Evolutionary conservation across 768 basidiomycete species (phyloP), one percentile per base, ranked within the genome.

Genomic region (Ramaria rubella): DNA sequence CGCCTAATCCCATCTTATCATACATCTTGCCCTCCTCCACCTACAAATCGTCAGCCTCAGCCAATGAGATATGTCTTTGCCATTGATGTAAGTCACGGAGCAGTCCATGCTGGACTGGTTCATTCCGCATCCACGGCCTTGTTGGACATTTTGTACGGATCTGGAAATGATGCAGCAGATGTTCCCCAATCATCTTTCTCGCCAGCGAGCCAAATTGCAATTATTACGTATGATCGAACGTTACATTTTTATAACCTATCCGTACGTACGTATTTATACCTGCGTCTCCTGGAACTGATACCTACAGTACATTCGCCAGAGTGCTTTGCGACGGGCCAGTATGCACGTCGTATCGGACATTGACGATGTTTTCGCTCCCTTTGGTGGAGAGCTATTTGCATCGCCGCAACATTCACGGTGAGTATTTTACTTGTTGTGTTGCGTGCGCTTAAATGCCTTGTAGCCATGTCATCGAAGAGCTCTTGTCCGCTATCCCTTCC

Each of bases 161-260:
- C 71, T 23, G 19, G 21, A 34, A 48, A 11, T 48, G 21, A 71
- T 65, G 31, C 73, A 73, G 14, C 48, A 69, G 34, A 61, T 53
- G 3, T 65, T 75, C 21, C 27, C 6, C 9, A 72, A 76, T 9
- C 65, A 12, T 81, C 76, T 62, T 80, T 85, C 62, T 83, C 85
- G 1, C 62, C 69, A 23, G 68, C 70, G 55, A 80, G 77, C 67
- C 73, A 73, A 60, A 65, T 97, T n/a, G 87, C 84, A 2, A 84
- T 99, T 60, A 58, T 97, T 24, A 90, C 93, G 0, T 96, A 85
- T 64, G 92, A 95, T 65, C 68, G 74, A 48, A 75, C 81, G 1
- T 70, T 98, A 29, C 90, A 96, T 62, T 94, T 96, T 67, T 91
- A 92, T 70, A 83, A 94, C 66, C 75, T 98, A 59, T 83, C 86